These are phyloP conservation scores for Trametes sp. DNA, from an alignment of 1,284 basidiomycete species.

Conservation along the genomic window DNA sequence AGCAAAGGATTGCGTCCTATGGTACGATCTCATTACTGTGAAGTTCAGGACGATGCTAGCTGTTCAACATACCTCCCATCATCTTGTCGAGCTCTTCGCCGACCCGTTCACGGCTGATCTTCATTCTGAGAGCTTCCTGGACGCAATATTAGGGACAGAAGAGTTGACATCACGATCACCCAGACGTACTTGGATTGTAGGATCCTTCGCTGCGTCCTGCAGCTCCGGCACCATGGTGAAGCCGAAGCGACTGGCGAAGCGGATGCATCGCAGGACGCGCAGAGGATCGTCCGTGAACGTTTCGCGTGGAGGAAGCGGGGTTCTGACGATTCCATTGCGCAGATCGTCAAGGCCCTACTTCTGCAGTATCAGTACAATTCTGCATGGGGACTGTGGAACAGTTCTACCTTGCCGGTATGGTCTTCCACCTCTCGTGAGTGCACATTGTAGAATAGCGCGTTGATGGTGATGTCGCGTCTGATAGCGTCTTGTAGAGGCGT, in stretches of 20 bases:
- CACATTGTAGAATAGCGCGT: constrained; percentile 96
- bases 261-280: constrained; percentile 87
- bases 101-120: constrained; percentile 90
- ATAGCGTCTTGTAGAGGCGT: constrained; percentile 93
- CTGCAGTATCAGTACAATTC: constrained; percentile 9
- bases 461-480: constrained; percentile 94
- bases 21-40: background rate
- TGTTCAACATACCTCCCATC: constrained; percentile 70
- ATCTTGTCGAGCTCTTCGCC: constrained; percentile 93
- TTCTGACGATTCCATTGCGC: constrained; percentile 82
- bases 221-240: constrained; percentile 84
- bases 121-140: constrained; percentile 79
- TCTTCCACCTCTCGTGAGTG: constrained; percentile 93
- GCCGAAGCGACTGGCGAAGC: constrained; percentile 92
- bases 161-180: background rate
- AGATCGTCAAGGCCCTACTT: constrained; percentile 86
- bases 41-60: background rate
- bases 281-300: constrained; percentile 97
- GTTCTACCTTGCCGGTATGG: constrained; percentile 75
- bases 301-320: constrained; percentile 85
- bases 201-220: constrained; percentile 68
- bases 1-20: constrained; percentile 76
- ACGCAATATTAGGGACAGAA: too few species aligned
- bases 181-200: constrained; percentile 70
- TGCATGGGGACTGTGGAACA: background rate